Conservation (phyloP, 371 early-diverging fungal genomes). For the Haplosporangium sp. region DNA sequence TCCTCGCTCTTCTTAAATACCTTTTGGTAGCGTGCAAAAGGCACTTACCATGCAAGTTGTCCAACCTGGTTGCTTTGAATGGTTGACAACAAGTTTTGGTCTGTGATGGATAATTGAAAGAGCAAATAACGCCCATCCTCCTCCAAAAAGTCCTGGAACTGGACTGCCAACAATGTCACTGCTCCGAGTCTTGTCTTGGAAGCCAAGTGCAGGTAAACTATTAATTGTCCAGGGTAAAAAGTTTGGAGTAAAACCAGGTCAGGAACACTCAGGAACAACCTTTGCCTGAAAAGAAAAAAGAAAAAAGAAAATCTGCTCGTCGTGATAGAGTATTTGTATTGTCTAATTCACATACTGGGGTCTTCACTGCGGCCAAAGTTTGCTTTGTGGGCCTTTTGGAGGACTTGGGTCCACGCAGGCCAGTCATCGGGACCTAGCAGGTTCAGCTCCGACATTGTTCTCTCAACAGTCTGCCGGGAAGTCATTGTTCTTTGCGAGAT, state of each 20-base stretch:
- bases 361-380: constrained; percentile 53
- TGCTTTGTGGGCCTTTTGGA: constrained; percentile 40
- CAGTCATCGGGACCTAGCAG: constrained; percentile 46
- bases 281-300: neutral
- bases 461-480: constrained; percentile 39
- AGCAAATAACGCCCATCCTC: constrained; percentile 65
- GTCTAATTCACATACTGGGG: constrained; percentile 26
- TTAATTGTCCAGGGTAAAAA: neutral
- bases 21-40: too few species aligned
- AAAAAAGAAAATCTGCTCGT: neutral
- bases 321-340: neutral
- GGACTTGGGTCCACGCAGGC: constrained; percentile 55
- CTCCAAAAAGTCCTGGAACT: constrained; percentile 66
- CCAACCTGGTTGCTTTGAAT: constrained; percentile 69
- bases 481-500: constrained; percentile 12
- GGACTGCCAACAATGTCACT: constrained; percentile 47
- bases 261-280: neutral
- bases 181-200: constrained; percentile 53
- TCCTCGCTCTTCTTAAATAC: too few species aligned
- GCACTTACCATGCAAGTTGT: constrained; percentile 64
- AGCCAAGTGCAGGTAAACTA: constrained; percentile 50
- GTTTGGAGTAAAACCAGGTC: too few species aligned
- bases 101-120: constrained; percentile 69
- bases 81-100: constrained; percentile 69
- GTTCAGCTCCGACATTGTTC: constrained; percentile 44